Conservation (phyloP, 345 rosid species). For the Murraya koenigii region DNA sequence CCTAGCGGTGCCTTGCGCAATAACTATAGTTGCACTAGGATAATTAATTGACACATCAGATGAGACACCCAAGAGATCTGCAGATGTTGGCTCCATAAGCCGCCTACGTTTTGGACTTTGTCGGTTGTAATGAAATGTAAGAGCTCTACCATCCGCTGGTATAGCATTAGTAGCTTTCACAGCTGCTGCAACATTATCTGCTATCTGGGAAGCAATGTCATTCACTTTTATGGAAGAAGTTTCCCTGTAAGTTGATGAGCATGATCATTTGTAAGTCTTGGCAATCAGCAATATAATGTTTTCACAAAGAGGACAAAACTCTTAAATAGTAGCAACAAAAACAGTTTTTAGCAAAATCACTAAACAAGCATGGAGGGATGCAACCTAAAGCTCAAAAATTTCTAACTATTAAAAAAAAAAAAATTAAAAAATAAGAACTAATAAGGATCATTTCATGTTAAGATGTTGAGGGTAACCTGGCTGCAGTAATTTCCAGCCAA, state of each 20-base stretch:
- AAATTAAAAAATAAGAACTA: neutral
- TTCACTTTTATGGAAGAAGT: slow-evolving; percentile 95
- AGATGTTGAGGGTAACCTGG: slow-evolving; percentile 53
- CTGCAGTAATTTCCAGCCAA: slow-evolving; percentile 99
- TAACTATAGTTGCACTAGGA: slow-evolving; percentile 27
- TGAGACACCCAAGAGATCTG: slow-evolving; percentile 36
- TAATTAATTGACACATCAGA: slow-evolving; percentile 33
- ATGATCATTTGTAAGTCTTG: slow-evolving; percentile 27
- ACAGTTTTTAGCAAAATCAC: neutral
- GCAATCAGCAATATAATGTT: neutral
- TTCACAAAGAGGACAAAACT: neutral
- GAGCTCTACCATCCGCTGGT: slow-evolving; percentile 49
- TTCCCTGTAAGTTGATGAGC: slow-evolving; percentile 62
- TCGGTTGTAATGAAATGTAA: slow-evolving; percentile 81
- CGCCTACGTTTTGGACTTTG: slow-evolving; percentile 83
- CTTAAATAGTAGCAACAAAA: neutral
- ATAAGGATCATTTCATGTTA: neutral
- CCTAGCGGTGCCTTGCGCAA: slow-evolving; percentile 36
- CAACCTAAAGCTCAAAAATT: neutral
- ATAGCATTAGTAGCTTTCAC: slow-evolving; percentile 73
- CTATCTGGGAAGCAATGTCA: slow-evolving; percentile 82
- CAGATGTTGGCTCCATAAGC: slow-evolving; percentile 54
- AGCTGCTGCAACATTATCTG: slow-evolving; percentile 80
- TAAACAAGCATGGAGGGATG: neutral
- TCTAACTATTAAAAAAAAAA: slow-evolving; percentile 8